Base-by-base conservation (phyloP, 352 stramenopile species). In the Elongisporangium prolatum region DNA sequence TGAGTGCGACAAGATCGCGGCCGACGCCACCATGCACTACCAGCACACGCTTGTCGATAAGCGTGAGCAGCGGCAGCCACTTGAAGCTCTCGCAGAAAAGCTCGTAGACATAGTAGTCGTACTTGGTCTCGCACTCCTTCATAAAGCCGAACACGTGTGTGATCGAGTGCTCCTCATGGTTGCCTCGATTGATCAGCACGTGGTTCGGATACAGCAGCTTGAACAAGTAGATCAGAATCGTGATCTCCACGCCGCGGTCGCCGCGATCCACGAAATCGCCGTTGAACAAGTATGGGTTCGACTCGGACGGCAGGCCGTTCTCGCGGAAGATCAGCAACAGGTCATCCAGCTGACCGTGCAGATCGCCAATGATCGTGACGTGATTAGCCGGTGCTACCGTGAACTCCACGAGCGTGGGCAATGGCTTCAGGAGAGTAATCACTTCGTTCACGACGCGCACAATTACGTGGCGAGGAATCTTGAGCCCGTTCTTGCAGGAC, bases 61-160 rank as follows among this genome's bases (percentile, higher is more conserved):
- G 68, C 50, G 84, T 92, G 17, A 75, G 82, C 18, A 94, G 72
- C 16, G 81, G 84, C 24, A 94, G 64, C 53, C 81, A 84, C 50
- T 82, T 77, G 64, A 94, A 92, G 37, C 74, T 86, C 68, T 91
- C 79, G 56, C 84, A 92, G 60, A 92, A 92, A 25, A 92, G 64
- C n/a, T 91, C 74, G 64, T 78, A 94, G 44, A 94, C 72, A 54
- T 72, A 84, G 24, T 64, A 57, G 64, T 94, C 84, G 68, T 94
- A 94, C 68, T 94, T 94, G 58, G 80, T 64, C 58, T 89, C 75
- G 62, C 76, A 88, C 68, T 94, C 84, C 61, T 88, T 91, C 83
- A 91, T 90, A 58, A 95, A 95, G 3, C 85, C 85, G 67, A 95
- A 93, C 16, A 93, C 79, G 65, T 93, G 77, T 17, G 83, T 95